These are phyloP conservation scores for Tetracladium setigerum DNA, from an alignment of 495 filamentous ascomycete genomes.

Conservation along the genomic window DNA sequence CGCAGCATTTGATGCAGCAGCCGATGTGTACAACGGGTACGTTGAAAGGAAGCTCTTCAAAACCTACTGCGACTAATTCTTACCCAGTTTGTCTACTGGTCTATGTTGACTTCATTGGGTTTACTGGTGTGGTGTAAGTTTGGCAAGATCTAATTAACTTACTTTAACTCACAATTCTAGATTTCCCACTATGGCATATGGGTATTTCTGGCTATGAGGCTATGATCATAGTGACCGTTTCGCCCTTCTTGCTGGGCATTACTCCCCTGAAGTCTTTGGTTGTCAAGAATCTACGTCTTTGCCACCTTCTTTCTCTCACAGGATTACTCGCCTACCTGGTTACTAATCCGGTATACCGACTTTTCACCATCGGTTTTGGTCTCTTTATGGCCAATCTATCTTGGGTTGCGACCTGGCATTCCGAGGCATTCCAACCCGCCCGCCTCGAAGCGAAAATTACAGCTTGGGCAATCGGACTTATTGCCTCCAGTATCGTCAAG, in stretches of 20 bases:
- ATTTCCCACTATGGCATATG: slow-evolving; percentile 99
- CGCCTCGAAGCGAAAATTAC: slow-evolving; percentile 75
- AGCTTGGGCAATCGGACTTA: slow-evolving; percentile 73
- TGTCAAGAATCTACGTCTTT: slow-evolving; percentile 55
- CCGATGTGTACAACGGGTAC: slow-evolving; percentile 92
- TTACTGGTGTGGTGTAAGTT: slow-evolving; percentile 87
- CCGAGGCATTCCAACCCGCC: slow-evolving; percentile 63
- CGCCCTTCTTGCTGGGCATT: slow-evolving; percentile 75
- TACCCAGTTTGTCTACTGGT: slow-evolving; percentile 88
- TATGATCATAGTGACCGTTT: slow-evolving; percentile 73
- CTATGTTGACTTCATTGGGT: slow-evolving; percentile 80
- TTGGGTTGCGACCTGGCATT: slow-evolving; percentile 73
- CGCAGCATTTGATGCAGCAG: slow-evolving; percentile 70
- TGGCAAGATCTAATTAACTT: neutral
- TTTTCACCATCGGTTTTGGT: slow-evolving; percentile 73
- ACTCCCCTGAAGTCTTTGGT: slow-evolving; percentile 58
- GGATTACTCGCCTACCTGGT: slow-evolving; percentile 78
- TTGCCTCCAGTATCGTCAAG: slow-evolving; percentile 81
- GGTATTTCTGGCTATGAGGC: slow-evolving; percentile 96
- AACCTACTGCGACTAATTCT: slow-evolving; percentile 17
- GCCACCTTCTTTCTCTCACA: slow-evolving; percentile 67
- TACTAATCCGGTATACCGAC: slow-evolving; percentile 62
- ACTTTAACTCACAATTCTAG: slow-evolving; percentile 32
- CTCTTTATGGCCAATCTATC: slow-evolving; percentile 71
- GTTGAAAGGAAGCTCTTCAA: slow-evolving; percentile 19